phyloP scores from a whole-genome alignment of 106 monocot genomes.

The Agapanthus africanus region DNA sequence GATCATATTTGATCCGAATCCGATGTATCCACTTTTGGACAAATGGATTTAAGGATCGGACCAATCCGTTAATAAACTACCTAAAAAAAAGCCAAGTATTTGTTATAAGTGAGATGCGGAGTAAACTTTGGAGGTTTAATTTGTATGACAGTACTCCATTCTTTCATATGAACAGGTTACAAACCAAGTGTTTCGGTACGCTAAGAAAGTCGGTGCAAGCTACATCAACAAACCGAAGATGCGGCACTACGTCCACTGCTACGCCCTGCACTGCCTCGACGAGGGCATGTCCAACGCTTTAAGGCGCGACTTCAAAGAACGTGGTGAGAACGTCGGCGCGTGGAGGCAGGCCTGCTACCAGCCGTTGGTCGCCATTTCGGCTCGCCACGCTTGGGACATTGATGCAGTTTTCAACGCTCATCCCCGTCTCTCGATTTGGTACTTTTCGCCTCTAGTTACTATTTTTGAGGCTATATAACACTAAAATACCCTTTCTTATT shows the following conservation, averaged over 20 bases:
- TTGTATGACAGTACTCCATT: no score
- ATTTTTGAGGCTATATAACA: no score
- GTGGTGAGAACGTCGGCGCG: constrained; percentile 87
- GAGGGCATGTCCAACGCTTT: constrained; percentile 72
- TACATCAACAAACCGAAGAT: constrained; percentile 99
- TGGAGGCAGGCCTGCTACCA: constrained; percentile 94
- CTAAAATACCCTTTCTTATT: no score
- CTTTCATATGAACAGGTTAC: no score
- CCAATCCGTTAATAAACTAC: no score
- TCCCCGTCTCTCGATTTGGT: constrained; percentile 85
- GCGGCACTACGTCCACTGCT: constrained; percentile 99
- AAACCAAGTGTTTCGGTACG: constrained; percentile 93
- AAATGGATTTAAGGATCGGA: no score
- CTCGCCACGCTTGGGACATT: constrained; percentile 77
- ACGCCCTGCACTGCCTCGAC: constrained; percentile 93
- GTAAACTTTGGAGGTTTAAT: no score
- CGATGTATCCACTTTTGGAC: no score
- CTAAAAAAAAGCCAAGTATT: no score
- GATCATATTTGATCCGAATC: no score
- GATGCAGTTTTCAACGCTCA: constrained; percentile 86
- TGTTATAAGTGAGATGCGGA: no score
- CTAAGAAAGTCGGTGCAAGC: constrained; percentile 82
- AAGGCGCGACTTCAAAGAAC: constrained; percentile 67
- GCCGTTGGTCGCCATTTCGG: constrained; percentile 79
- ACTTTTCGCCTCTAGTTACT: no score